A percentile compares a stretch with the other conserved stretches of the same genome.
phyloP scores from a whole-genome alignment of 2,329 filamentous ascomycete genomes.

The Cordyceps tenuipes region DNA sequence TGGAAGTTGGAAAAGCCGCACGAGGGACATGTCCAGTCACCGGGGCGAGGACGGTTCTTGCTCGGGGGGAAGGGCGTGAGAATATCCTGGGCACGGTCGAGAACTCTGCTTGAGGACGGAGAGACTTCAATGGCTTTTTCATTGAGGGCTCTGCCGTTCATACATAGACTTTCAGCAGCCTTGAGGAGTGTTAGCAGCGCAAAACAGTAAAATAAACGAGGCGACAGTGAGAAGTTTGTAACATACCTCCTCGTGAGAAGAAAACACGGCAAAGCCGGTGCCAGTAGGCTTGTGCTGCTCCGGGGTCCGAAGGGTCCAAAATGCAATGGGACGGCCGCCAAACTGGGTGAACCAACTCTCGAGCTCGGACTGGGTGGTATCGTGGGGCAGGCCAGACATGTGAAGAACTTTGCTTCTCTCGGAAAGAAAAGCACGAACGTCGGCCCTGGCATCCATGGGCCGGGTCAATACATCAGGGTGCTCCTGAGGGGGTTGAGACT shows the following conservation, averaged over 20 bases:
- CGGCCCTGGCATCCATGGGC: conserved; percentile 92
- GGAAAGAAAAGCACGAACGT: conserved; percentile 90
- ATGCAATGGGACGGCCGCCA: conserved; percentile 92
- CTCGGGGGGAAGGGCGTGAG: conserved; percentile 95
- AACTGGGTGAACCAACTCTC: conserved; percentile 99
- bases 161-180: conserved; percentile 96
- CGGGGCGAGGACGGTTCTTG: conserved; percentile 94
- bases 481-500: conserved; percentile 88
- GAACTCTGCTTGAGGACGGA: conserved; percentile 89
- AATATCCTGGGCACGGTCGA: conserved; percentile 92
- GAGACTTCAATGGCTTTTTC: conserved; percentile 99
- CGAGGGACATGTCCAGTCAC: conserved; percentile 98
- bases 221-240: neutral
- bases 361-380: conserved; percentile 95
- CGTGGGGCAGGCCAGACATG: conserved; percentile 93
- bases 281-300: conserved; percentile 99
- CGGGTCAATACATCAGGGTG: conserved; percentile 91
- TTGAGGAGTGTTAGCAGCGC: conserved; percentile 28
- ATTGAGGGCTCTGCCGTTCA: conserved; percentile 96
- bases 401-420: conserved; percentile 97
- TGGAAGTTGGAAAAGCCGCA: conserved; percentile 99
- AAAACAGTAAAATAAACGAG: neutral
- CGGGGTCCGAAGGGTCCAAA: conserved; percentile 95
- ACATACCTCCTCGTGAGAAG: conserved; percentile 94
- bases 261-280: conserved; percentile 96